These are phyloP conservation scores for Eucalyptus marginata DNA, from an alignment of 345 rosid species.

Conservation along the genomic window DNA sequence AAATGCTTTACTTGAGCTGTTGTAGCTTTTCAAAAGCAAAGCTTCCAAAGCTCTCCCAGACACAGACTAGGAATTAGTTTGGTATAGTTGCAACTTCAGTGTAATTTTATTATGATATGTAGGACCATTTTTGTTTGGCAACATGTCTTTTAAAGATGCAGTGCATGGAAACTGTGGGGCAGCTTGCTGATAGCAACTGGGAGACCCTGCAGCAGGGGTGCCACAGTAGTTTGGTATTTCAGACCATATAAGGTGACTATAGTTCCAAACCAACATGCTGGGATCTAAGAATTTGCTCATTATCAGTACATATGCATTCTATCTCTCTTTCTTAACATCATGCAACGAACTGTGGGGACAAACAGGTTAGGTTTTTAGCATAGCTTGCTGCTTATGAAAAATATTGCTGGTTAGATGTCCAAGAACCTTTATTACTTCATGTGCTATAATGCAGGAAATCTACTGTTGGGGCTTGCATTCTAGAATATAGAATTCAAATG, in stretches of 20 bases:
- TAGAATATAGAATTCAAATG: neutral
- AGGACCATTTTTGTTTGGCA: neutral
- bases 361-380: neutral
- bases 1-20: neutral
- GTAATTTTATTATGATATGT: neutral
- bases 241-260: neutral
- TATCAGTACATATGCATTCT: neutral
- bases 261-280: neutral
- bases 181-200: neutral
- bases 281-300: neutral
- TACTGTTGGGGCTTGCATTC: neutral
- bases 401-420: neutral
- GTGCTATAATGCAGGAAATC: neutral
- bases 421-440: neutral
- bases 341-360: neutral
- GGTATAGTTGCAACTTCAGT: neutral
- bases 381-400: neutral
- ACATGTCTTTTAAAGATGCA: neutral
- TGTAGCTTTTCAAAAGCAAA: neutral
- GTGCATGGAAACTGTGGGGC: neutral
- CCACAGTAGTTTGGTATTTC: neutral
- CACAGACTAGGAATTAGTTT: neutral
- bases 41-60: neutral
- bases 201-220: neutral
- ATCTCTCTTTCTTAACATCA: neutral